Percentiles rank a stretch among this genome's conserved stretches.
Evolutionary conservation across 352 stramenopile species (phyloP).

Genomic region (Phytophthora vignae): DNA sequence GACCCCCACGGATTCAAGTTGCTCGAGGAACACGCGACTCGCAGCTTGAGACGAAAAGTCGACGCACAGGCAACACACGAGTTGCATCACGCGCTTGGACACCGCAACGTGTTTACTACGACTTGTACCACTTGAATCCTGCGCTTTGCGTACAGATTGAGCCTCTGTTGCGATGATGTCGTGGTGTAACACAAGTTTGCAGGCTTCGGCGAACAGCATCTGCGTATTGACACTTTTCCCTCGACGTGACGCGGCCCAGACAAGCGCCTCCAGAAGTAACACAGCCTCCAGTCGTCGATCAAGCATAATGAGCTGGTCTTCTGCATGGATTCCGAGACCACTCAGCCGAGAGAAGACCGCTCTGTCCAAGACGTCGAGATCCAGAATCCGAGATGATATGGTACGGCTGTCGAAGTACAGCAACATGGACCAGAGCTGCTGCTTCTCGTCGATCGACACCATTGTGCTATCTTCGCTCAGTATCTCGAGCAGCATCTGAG

Average conservation of each 20-base stretch:
- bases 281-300: slow-evolving; percentile 29
- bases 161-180: slow-evolving; percentile 32
- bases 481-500: slow-evolving; percentile 12
- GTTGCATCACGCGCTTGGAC: slow-evolving; percentile 47
- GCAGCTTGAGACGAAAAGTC: slow-evolving; percentile 38
- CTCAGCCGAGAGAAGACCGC: slow-evolving; percentile 10
- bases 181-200: slow-evolving; percentile 33
- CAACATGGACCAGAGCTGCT: slow-evolving; percentile 36
- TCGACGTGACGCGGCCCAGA: slow-evolving; percentile 10
- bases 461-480: slow-evolving; percentile 1
- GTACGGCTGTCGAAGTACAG: slow-evolving; percentile 30
- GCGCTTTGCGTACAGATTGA: slow-evolving; percentile 11
- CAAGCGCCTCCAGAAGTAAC: slow-evolving; percentile 34
- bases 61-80: slow-evolving; percentile 45
- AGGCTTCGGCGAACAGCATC: slow-evolving; percentile 35
- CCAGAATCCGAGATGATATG: slow-evolving; percentile 30
- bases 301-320: not conserved
- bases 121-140: not conserved
- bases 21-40: slow-evolving; percentile 29
- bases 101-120: slow-evolving; percentile 23
- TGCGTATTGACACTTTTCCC: slow-evolving; percentile 32
- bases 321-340: not conserved
- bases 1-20: slow-evolving; percentile 28
- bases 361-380: slow-evolving; percentile 33
- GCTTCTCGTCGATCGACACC: slow-evolving; percentile 26